Evolutionary conservation across 2,329 filamentous ascomycete species (phyloP).

Genomic region (Claviceps purpurea): DNA sequence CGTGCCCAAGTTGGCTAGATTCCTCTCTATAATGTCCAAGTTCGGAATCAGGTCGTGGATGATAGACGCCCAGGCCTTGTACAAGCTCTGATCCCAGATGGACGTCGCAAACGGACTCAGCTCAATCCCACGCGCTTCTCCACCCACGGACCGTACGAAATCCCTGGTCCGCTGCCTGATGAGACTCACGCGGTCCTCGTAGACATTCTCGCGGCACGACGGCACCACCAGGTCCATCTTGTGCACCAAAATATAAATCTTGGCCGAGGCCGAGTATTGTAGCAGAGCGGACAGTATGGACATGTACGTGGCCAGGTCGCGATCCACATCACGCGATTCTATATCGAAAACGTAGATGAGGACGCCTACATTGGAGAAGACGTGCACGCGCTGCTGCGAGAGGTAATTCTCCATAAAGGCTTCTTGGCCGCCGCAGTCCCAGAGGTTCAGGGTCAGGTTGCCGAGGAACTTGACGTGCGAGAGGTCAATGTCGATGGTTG

Average conservation of each 20-base stretch:
- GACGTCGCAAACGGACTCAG: slow-evolving; percentile 87
- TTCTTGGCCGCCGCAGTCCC: slow-evolving; percentile 98
- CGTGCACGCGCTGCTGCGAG: slow-evolving; percentile 84
- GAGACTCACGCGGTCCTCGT: slow-evolving; percentile 67
- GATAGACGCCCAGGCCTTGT: slow-evolving; percentile 96
- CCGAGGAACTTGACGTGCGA: slow-evolving; percentile 98
- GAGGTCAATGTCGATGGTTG: slow-evolving; percentile 96
- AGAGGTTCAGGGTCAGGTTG: slow-evolving; percentile 91
- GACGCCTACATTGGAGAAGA: slow-evolving; percentile 92
- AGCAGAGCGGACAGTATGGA: slow-evolving; percentile 79
- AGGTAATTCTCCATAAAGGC: slow-evolving; percentile 99
- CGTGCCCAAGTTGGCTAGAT: slow-evolving; percentile 68
- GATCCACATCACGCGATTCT: slow-evolving; percentile 85
- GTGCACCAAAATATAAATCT: slow-evolving; percentile 91
- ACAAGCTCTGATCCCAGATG: slow-evolving; percentile 97
- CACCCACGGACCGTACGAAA: slow-evolving; percentile 26
- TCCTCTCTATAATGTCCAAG: slow-evolving; percentile 71
- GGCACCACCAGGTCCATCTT: slow-evolving; percentile 95
- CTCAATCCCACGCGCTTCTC: slow-evolving; percentile 33
- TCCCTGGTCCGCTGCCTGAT: slow-evolving; percentile 61
- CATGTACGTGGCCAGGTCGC: slow-evolving; percentile 83
- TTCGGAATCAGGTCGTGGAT: slow-evolving; percentile 98
- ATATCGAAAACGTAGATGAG: slow-evolving; percentile 99
- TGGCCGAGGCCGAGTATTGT: slow-evolving; percentile 68
- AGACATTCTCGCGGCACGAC: slow-evolving; percentile 64